phyloP scores from a whole-genome alignment of 306 rosid species.

The Malus fusca region DNA sequence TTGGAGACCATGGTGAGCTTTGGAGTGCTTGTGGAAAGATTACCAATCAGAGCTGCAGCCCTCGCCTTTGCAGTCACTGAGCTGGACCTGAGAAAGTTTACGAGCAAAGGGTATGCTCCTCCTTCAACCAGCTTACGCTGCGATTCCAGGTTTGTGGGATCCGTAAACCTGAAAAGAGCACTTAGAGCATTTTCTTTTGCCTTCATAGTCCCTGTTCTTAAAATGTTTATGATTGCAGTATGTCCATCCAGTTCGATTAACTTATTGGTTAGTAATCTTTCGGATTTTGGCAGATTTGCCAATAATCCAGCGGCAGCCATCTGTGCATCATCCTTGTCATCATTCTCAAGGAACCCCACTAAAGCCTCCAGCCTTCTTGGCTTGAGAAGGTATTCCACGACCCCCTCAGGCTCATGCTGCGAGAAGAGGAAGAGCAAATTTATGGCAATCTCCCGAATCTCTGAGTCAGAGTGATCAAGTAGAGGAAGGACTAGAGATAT shows the following conservation, averaged over 20 bases:
- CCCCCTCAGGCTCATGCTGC: constrained; percentile 73
- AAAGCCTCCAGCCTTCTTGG: constrained; percentile 86
- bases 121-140: constrained; percentile 55
- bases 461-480: constrained; percentile 66
- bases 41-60: constrained; percentile 80
- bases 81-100: constrained; percentile 40
- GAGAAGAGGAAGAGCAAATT: constrained; percentile 69
- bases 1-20: constrained; percentile 35
- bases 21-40: constrained; percentile 66
- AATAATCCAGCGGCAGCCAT: constrained; percentile 84
- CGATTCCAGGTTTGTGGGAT: constrained; percentile 55
- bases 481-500: constrained; percentile 62
- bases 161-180: constrained; percentile 86
- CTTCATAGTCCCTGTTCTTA: constrained; percentile 52
- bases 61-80: constrained; percentile 73
- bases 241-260: constrained; percentile 59
- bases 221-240: constrained; percentile 57
- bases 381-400: constrained; percentile 72
- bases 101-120: constrained; percentile 68
- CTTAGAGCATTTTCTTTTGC: constrained; percentile 82
- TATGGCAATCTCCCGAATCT: constrained; percentile 56
- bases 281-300: constrained; percentile 76
- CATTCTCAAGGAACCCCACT: constrained; percentile 66
- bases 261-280: constrained; percentile 46
- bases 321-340: constrained; percentile 49